Base-by-base conservation (phyloP, 129 eudicot genomes). In the Kitagawia praeruptora region DNA sequence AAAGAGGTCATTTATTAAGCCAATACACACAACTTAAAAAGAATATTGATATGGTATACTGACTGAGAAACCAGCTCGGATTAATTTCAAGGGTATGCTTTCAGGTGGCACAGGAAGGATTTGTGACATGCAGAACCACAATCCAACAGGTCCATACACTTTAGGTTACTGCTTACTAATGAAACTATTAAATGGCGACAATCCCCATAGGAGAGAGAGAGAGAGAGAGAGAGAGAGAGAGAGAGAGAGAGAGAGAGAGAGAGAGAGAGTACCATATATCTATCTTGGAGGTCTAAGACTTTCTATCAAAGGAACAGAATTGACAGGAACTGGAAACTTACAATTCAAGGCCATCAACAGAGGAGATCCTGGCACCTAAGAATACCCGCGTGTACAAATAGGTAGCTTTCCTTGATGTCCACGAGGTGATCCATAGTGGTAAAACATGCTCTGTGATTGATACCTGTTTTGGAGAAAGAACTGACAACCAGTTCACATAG, bases 381-480 rank as follows among this genome's bases (percentile, higher is more conserved):
- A 70, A 82, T 75, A 96, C 87, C 45, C 84, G 84, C 27, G 77
- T 78, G 83, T 89, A 85, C 85, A 87, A 77, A 73, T 23, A 58
- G 8, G 87, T 83, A 45, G 66, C 80, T 47, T 63, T 72, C 78
- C 85, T 89, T 72, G 83, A 85, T 77, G 82, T 88, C 95, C 94
- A 89, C 16, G 87, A 84, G 78, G 86, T 87, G 56, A 87, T 83
- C 99, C 99, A 95, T 82, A 86, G 78, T 1, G 99, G 99, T 84
- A 92, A 88, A 81, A 92, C 89, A 85, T 90, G 97, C 88, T 96
- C 99, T 87, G 83, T 80, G 34, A 13, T 69, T 12, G 99, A 92
- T 80, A 92, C 97, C 85, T 88, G 89, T 69, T 89, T 84, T 7
- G 93, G 89, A 63, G 97, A 86, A 79, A 96, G 89, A 82, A 90